These are phyloP conservation scores for Pleurotus ostreatus DNA, from an alignment of 768 basidiomycete species.

Conservation along the genomic window DNA sequence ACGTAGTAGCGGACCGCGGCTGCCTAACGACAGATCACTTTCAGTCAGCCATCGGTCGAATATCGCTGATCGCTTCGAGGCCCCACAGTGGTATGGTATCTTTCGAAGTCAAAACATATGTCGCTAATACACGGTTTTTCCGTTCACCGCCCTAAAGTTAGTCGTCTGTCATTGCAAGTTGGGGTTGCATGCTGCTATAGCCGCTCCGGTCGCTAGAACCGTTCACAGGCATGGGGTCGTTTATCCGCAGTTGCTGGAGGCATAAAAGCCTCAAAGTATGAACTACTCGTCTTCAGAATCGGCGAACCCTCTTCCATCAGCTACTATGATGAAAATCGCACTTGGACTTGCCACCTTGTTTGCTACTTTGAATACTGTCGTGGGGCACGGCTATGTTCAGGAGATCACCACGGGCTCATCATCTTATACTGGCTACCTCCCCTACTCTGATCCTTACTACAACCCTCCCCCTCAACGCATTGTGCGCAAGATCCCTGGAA, in stretches of 20 bases:
- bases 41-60: too few species aligned
- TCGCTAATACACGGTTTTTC: neutral
- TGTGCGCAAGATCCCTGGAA: constrained; percentile 33
- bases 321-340: neutral
- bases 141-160: neutral
- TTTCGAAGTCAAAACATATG: too few species aligned
- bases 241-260: constrained; percentile 1
- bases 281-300: neutral
- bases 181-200: neutral
- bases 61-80: too few species aligned
- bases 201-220: neutral
- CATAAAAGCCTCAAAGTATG: constrained; percentile 1
- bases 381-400: constrained; percentile 27
- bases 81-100: too few species aligned
- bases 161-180: neutral
- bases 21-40: too few species aligned
- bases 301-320: neutral
- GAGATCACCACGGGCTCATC: constrained; percentile 19
- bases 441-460: constrained; percentile 24
- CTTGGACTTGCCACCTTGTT: constrained; percentile 3
- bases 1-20: too few species aligned
- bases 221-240: neutral
- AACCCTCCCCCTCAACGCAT: constrained; percentile 32
- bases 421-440: constrained; percentile 24
- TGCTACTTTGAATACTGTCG: constrained; percentile 12